Evolutionary conservation across 2,329 filamentous ascomycete genomes (phyloP).

Genomic region (Alternaria sp.): DNA sequence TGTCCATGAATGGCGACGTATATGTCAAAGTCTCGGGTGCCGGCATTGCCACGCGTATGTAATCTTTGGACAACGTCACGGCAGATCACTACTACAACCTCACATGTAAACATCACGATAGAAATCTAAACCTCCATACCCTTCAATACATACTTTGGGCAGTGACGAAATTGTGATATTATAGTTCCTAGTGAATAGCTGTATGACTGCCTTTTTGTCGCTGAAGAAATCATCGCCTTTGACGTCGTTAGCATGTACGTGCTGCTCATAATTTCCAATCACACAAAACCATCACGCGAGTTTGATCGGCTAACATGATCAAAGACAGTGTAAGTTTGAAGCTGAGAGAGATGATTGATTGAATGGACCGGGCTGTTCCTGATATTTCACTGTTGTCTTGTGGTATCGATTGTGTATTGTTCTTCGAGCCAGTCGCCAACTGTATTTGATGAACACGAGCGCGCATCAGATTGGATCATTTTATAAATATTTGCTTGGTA

Average conservation of each 20-base stretch:
- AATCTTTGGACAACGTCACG: not conserved
- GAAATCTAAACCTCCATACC: too few species aligned
- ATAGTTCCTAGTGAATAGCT: not conserved
- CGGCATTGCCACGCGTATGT: not conserved
- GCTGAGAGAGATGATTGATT: not conserved
- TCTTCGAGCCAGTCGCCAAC: too few species aligned
- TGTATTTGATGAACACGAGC: too few species aligned
- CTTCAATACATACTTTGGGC: not conserved
- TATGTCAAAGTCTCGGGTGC: not conserved
- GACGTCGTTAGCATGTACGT: not conserved
- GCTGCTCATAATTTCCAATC: not conserved
- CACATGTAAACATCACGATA: not conserved
- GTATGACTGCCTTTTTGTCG: not conserved
- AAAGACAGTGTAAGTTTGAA: not conserved
- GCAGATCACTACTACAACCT: accelerated
- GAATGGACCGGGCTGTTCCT: too few species aligned
- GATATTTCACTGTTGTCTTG: too few species aligned
- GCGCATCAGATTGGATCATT: not conserved
- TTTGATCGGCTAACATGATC: not conserved
- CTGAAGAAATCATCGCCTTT: not conserved
- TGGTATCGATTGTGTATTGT: too few species aligned
- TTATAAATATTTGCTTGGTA: too few species aligned
- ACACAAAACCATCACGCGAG: not conserved
- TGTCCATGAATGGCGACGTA: not conserved
- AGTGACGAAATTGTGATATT: not conserved